A percentile compares a stretch with the other conserved stretches of the same genome.
phyloP scores from a whole-genome alignment of 805 yeast species.

The Kodamaea sagamina region DNA sequence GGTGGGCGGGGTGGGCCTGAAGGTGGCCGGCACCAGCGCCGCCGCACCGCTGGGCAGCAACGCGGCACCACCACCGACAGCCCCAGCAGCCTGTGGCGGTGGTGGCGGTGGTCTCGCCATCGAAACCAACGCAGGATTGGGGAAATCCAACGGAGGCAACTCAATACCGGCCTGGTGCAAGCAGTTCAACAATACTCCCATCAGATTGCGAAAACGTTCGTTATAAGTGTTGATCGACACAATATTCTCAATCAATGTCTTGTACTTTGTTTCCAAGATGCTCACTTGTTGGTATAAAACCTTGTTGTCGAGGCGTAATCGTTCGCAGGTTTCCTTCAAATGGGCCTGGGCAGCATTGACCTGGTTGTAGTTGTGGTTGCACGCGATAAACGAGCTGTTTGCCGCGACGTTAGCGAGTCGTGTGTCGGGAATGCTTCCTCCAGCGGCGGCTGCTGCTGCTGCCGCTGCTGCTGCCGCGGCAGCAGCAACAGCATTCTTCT shows the following conservation, averaged over 20 bases:
- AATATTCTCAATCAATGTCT: slow-evolving; percentile 62
- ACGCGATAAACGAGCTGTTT: slow-evolving; percentile 3
- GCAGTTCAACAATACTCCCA: slow-evolving; percentile 51
- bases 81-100: slow-evolving; percentile 10
- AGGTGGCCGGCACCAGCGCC: too few species aligned
- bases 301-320: slow-evolving; percentile 35
- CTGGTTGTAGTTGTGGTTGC: slow-evolving; percentile 11
- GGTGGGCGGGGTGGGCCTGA: slow-evolving; percentile 14
- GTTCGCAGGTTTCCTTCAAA: slow-evolving; percentile 35
- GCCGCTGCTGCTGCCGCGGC: too few species aligned
- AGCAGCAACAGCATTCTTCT: slow-evolving; percentile 30
- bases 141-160: slow-evolving; percentile 63
- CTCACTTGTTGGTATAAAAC: slow-evolving; percentile 36
- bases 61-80: too few species aligned
- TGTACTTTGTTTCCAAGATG: slow-evolving; percentile 56
- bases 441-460: too few species aligned
- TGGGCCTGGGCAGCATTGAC: slow-evolving; percentile 14
- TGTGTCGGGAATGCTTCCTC: neutral
- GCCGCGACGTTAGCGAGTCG: slow-evolving; percentile 6
- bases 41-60: neutral
- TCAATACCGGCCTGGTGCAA: slow-evolving; percentile 63
- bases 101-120: slow-evolving; percentile 21
- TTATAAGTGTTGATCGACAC: slow-evolving; percentile 56
- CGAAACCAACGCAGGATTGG: slow-evolving; percentile 36
- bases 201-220: slow-evolving; percentile 56